A percentile compares a stretch with the other conserved stretches of the same genome.
phyloP scores from a whole-genome alignment of 2,329 filamentous ascomycete species.

The Colletotrichum sp. region DNA sequence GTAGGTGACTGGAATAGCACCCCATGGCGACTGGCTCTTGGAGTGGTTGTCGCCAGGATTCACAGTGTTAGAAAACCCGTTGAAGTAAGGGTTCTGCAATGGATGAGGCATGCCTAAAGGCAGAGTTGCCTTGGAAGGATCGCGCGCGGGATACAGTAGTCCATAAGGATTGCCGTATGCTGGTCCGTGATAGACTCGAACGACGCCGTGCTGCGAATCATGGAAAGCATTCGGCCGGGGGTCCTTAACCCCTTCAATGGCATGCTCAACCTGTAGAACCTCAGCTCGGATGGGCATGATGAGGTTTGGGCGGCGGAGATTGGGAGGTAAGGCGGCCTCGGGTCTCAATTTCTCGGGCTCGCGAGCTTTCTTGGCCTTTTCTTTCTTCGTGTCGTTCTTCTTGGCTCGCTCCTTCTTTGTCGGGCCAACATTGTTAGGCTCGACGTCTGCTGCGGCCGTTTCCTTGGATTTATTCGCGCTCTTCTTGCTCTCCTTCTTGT shows the following conservation, averaged over 20 bases:
- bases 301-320: slow-evolving; percentile 45
- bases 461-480: slow-evolving; percentile 13
- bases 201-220: slow-evolving; percentile 54
- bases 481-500: slow-evolving; percentile 12
- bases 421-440: slow-evolving; percentile 10
- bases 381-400: background rate
- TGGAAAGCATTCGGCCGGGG: slow-evolving; percentile 65
- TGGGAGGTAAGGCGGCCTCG: slow-evolving; percentile 28
- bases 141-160: slow-evolving; percentile 49
- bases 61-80: slow-evolving; percentile 37
- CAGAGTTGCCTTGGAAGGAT: slow-evolving; percentile 33
- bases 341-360: slow-evolving; percentile 25
- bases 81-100: slow-evolving; percentile 45
- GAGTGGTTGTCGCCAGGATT: slow-evolving; percentile 15
- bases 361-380: slow-evolving; percentile 20
- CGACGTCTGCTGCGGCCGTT: background rate
- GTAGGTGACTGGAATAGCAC: background rate
- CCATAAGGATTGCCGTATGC: slow-evolving; percentile 57
- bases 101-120: slow-evolving; percentile 50
- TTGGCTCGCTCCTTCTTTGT: background rate
- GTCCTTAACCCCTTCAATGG: slow-evolving; percentile 56
- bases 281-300: slow-evolving; percentile 53
- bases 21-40: slow-evolving; percentile 16
- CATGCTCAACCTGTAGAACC: slow-evolving; percentile 60
- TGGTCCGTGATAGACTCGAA: slow-evolving; percentile 63